A percentile compares a stretch with the other conserved stretches of the same genome.
phyloP scores from a whole-genome alignment of 2,329 filamentous ascomycete species.

The Phaeomoniella chlamydospora region DNA sequence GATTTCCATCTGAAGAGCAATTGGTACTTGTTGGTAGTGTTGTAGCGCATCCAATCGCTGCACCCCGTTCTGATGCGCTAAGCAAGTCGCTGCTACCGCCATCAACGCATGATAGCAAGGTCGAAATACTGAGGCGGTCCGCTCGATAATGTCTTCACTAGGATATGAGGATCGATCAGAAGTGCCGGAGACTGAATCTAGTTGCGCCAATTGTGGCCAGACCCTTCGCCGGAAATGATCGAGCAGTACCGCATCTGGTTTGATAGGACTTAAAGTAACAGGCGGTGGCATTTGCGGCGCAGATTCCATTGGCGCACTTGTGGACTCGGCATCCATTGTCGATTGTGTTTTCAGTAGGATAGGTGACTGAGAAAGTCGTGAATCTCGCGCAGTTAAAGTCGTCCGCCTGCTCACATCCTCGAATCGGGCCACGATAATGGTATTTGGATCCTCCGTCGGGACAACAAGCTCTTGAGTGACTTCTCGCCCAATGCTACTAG shows the following conservation, averaged over 20 bases:
- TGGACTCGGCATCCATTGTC: neutral
- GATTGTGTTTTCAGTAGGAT: constrained; percentile 8
- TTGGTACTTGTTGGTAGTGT: constrained; percentile 39
- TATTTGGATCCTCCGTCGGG: constrained; percentile 27
- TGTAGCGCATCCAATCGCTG: constrained; percentile 35
- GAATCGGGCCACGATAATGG: constrained; percentile 34
- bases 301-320: neutral
- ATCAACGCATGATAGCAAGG: constrained; percentile 46
- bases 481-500: constrained; percentile 15
- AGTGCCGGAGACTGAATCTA: constrained; percentile 10
- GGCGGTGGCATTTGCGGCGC: neutral
- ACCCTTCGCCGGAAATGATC: constrained; percentile 24
- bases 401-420: constrained; percentile 27
- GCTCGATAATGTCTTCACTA: constrained; percentile 28
- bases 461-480: constrained; percentile 10
- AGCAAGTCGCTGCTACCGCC: constrained; percentile 39
- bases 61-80: constrained; percentile 29
- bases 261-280: constrained; percentile 1
- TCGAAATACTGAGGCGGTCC: constrained; percentile 32
- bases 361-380: constrained; percentile 20
- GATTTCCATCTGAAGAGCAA: constrained; percentile 29
- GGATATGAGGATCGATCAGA: constrained; percentile 14
- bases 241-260: constrained; percentile 19
- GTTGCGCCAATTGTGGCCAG: constrained; percentile 23
- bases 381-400: constrained; percentile 15